phyloP scores from a whole-genome alignment of 1,284 basidiomycete species.

The Cryptococcus sp. region DNA sequence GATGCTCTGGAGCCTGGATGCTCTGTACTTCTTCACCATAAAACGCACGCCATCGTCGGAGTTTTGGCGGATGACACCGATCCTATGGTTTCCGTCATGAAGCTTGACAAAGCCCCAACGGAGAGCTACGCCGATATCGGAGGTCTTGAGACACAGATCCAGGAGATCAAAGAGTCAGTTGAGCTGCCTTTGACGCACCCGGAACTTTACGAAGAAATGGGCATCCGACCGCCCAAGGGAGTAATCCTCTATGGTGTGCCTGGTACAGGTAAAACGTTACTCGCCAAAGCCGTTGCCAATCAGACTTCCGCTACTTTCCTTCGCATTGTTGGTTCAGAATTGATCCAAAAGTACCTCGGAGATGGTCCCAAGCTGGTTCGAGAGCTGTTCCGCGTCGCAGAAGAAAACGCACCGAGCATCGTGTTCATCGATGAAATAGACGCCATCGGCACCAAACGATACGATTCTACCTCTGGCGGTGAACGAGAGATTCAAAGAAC shows the following conservation, averaged over 20 bases:
- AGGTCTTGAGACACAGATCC: conserved; percentile 93
- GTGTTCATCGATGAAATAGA: conserved; percentile 99
- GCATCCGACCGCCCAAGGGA: conserved; percentile 97
- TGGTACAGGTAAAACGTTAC: conserved; percentile 96
- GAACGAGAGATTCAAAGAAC: conserved; percentile 99
- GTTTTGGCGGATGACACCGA: conserved; percentile 97
- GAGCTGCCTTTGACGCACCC: conserved; percentile 97
- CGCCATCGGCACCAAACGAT: conserved; percentile 94
- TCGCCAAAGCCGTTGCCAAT: conserved; percentile 98
- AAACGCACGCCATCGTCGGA: conserved; percentile 92
- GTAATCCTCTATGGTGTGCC: conserved; percentile 99
- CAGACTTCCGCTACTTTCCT: conserved; percentile 99
- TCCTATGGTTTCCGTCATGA: conserved; percentile 98
- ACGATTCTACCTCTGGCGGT: conserved; percentile 95
- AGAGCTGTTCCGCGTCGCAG: conserved; percentile 94
- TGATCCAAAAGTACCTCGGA: conserved; percentile 99
- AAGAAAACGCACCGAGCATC: conserved; percentile 96
- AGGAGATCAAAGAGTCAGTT: conserved; percentile 99
- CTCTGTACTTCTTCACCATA: conserved; percentile 93
- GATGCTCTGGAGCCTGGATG: conserved; percentile 96
- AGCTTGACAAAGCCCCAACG: conserved; percentile 96
- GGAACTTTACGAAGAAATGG: conserved; percentile 99
- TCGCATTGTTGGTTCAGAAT: conserved; percentile 94
- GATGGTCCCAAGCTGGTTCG: conserved; percentile 99
- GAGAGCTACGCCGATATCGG: conserved; percentile 99